A percentile compares a stretch with the other conserved stretches of the same genome.
Evolutionary conservation across 2,329 filamentous ascomycete species (phyloP).

Genomic region (Nakataea oryzae): DNA sequence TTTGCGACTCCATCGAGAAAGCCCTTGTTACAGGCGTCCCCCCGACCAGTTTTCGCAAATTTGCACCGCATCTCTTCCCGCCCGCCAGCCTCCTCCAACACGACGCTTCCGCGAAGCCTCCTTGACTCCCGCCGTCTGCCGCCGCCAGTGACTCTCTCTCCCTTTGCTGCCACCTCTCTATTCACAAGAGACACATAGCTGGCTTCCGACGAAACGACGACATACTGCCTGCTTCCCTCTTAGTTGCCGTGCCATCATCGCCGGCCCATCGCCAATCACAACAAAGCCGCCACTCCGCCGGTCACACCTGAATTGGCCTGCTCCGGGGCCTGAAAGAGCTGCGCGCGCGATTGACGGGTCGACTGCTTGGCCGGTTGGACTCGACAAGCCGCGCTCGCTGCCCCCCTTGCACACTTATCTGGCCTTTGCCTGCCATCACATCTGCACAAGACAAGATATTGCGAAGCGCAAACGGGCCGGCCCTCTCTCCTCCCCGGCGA

Average conservation of each 20-base stretch:
- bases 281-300: neutral
- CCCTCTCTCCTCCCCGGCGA: neutral
- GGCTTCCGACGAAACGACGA: neutral
- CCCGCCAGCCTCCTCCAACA: neutral
- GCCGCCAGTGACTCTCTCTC: neutral
- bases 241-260: neutral
- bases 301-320: neutral
- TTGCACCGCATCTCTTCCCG: neutral
- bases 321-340: neutral
- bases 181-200: neutral
- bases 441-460: neutral
- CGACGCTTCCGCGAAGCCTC: neutral
- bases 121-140: neutral
- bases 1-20: neutral
- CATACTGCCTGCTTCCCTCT: neutral
- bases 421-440: neutral
- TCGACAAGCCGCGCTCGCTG: constrained; percentile 1
- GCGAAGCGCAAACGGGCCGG: neutral
- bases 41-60: neutral
- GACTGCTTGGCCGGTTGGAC: neutral
- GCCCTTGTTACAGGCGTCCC: neutral
- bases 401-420: too few species aligned
- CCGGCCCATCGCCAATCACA: neutral
- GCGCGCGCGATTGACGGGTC: neutral
- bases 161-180: neutral